These are phyloP conservation scores for Thalia dealbata DNA, from an alignment of 176 grass and related monocot genomes.

Conservation along the genomic window DNA sequence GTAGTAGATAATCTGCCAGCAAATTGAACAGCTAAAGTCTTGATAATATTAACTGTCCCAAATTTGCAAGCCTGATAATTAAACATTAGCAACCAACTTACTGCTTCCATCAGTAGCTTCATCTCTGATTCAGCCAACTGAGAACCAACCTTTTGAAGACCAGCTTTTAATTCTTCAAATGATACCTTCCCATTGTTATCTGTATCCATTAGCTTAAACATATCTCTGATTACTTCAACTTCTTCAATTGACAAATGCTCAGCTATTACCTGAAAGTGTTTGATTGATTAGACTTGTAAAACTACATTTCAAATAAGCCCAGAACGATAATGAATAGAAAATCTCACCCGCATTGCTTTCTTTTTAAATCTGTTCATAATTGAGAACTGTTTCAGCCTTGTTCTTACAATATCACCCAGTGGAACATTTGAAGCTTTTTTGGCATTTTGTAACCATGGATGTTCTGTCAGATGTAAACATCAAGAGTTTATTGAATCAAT, in stretches of 20 bases:
- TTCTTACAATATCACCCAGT: slow-evolving; percentile 69
- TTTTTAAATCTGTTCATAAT: slow-evolving; percentile 99
- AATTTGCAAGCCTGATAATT: not conserved
- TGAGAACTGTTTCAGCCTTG: slow-evolving; percentile 84
- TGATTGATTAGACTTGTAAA: not conserved
- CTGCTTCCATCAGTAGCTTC: slow-evolving; percentile 94
- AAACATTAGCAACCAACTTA: slow-evolving; percentile 20
- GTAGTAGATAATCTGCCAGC: not conserved
- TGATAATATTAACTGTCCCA: not conserved
- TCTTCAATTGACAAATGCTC: slow-evolving; percentile 87
- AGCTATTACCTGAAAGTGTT: slow-evolving; percentile 47
- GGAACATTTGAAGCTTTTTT: slow-evolving; percentile 76
- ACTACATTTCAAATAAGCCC: not conserved
- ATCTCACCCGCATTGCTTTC: slow-evolving; percentile 74
- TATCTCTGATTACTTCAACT: slow-evolving; percentile 79
- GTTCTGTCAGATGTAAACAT: slow-evolving; percentile 40
- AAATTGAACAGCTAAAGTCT: not conserved
- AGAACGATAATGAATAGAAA: not conserved
- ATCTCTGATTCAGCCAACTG: slow-evolving; percentile 85
- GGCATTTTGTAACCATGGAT: slow-evolving; percentile 81
- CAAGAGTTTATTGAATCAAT: slow-evolving; percentile 3
- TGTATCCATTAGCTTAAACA: slow-evolving; percentile 86
- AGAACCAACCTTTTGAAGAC: slow-evolving; percentile 71
- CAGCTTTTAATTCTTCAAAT: slow-evolving; percentile 67
- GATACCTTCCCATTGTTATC: slow-evolving; percentile 63